phyloP scores from a whole-genome alignment of 305 asterid genomes.

The Lippia alba region DNA sequence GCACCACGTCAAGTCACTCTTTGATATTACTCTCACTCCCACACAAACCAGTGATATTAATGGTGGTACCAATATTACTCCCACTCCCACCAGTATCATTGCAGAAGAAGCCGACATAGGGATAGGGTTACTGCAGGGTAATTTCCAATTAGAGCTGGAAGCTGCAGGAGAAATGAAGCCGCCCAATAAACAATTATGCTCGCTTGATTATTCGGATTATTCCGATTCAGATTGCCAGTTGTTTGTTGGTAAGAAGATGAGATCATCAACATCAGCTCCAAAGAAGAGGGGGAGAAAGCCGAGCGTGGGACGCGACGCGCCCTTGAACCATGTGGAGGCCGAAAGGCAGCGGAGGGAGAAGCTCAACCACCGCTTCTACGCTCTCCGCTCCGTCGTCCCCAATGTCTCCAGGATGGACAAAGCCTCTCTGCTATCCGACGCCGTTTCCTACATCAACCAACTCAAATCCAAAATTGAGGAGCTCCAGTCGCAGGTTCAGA shows the following conservation, averaged over 20 bases:
- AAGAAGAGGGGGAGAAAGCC: conserved; percentile 63
- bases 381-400: conserved; percentile 72
- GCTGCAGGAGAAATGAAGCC: conserved; percentile 5
- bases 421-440: conserved; percentile 66
- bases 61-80: too few species aligned
- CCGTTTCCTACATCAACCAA: conserved; percentile 67
- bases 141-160: conserved; percentile 14
- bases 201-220: conserved; percentile 40
- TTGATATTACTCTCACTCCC: conserved; percentile 24
- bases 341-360: conserved; percentile 74
- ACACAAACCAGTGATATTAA: too few species aligned
- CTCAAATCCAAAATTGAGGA: conserved; percentile 50
- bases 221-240: conserved; percentile 44
- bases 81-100: conserved; percentile 27
- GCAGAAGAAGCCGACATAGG: conserved; percentile 35
- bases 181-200: background rate
- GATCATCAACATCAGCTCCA: background rate
- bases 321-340: conserved; percentile 67
- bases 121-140: conserved; percentile 16
- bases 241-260: conserved; percentile 17
- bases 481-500: conserved; percentile 35
- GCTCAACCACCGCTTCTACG: conserved; percentile 68
- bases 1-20: conserved; percentile 50
- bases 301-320: conserved; percentile 37
- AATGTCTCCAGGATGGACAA: conserved; percentile 78